Evolutionary conservation across 805 yeast species (phyloP).

Genomic region (Metschnikowia peoriensis): DNA sequence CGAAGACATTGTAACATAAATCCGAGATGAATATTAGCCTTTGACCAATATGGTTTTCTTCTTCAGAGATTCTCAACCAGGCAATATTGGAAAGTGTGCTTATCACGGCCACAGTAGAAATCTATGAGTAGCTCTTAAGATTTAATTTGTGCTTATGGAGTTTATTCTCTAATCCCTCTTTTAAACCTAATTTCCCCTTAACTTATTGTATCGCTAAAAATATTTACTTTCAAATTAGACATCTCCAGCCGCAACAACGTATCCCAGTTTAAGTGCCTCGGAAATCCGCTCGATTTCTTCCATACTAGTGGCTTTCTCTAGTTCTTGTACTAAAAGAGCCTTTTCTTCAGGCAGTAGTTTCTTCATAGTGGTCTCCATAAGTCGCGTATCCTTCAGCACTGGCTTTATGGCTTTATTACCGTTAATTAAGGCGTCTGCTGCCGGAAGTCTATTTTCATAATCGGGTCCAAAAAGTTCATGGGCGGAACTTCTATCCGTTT

Average conservation of each 20-base stretch:
- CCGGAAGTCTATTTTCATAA: constrained; percentile 23
- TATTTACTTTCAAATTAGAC: background rate
- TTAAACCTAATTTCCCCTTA: too few species aligned
- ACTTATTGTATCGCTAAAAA: too few species aligned
- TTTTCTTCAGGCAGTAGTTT: constrained; percentile 57
- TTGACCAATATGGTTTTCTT: too few species aligned
- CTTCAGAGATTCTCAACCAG: too few species aligned
- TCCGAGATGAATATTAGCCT: too few species aligned
- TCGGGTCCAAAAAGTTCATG: constrained; percentile 37
- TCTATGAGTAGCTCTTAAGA: too few species aligned
- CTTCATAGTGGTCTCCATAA: constrained; percentile 34
- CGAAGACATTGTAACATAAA: too few species aligned
- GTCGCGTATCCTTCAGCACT: constrained; percentile 26
- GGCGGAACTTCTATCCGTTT: constrained; percentile 50
- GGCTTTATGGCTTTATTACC: constrained; percentile 2
- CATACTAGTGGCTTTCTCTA: constrained; percentile 63
- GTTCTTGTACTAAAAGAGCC: constrained; percentile 46
- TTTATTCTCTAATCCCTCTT: too few species aligned
- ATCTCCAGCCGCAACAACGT: background rate
- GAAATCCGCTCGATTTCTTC: constrained; percentile 77
- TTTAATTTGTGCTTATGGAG: too few species aligned
- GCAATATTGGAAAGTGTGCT: too few species aligned
- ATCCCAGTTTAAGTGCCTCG: constrained; percentile 15
- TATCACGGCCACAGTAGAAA: too few species aligned
- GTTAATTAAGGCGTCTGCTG: constrained; percentile 28